These are phyloP conservation scores for Colletotrichum falcatum DNA, from an alignment of 2,329 filamentous ascomycete species.

Conservation along the genomic window DNA sequence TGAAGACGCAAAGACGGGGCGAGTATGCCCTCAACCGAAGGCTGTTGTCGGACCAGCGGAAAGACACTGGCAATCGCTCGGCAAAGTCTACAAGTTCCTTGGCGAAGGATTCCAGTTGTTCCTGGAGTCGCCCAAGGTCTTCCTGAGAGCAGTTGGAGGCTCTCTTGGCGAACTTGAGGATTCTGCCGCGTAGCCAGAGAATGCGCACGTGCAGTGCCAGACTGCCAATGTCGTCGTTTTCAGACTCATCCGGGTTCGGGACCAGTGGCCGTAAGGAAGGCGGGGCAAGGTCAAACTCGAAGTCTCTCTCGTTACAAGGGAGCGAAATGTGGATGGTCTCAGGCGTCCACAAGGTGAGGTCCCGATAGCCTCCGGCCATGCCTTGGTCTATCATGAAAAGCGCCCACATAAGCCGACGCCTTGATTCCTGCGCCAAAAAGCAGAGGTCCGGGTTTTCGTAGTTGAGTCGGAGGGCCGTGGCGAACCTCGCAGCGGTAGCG, in stretches of 20 bases:
- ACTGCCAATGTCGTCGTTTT: conserved; percentile 66
- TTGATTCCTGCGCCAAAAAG: conserved; percentile 58
- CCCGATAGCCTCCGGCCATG: conserved; percentile 59
- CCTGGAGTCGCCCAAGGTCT: conserved; percentile 50
- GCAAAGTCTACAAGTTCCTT: conserved; percentile 66
- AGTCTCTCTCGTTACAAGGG: conserved; percentile 58
- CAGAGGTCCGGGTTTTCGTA: conserved; percentile 60
- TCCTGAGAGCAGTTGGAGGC: conserved; percentile 54
- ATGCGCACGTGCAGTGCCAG: conserved; percentile 68
- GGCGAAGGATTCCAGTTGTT: conserved; percentile 59
- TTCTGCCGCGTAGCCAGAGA: conserved; percentile 65
- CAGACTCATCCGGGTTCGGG: conserved; percentile 57
- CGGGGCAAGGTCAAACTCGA: conserved; percentile 68
- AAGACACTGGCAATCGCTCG: conserved; percentile 64
- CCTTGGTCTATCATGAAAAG: conserved; percentile 61
- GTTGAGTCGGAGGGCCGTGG: conserved; percentile 62
- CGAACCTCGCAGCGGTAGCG: conserved; percentile 59
- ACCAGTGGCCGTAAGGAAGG: conserved; percentile 62
- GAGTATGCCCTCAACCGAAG: conserved; percentile 68
- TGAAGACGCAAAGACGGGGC: conserved; percentile 66
- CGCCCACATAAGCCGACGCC: conserved; percentile 62
- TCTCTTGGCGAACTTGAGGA: conserved; percentile 65
- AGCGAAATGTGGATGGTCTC: conserved; percentile 60
- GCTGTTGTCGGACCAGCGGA: conserved; percentile 69
- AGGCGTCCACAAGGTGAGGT: conserved; percentile 59